Evolutionary conservation across 345 rosid species (phyloP).

Genomic region (Arabidopsis arenosa): DNA sequence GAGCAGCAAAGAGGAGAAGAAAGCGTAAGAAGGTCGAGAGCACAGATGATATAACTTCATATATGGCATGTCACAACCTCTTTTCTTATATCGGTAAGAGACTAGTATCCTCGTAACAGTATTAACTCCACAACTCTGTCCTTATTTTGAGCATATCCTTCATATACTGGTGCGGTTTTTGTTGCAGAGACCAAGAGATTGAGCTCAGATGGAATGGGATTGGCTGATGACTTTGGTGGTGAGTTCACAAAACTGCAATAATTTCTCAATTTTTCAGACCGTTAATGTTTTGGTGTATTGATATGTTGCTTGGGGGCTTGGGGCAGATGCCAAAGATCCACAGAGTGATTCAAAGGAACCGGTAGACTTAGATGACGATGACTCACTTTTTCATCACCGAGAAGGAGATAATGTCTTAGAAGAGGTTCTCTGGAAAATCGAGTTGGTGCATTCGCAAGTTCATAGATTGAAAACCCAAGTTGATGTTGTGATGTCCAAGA

Average conservation of each 20-base stretch:
- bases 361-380: slow-evolving; percentile 47
- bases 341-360: slow-evolving; percentile 47
- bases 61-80: slow-evolving; percentile 66
- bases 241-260: slow-evolving; percentile 1
- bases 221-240: slow-evolving; percentile 66
- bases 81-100: slow-evolving; percentile 71
- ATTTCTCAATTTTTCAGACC: slow-evolving; percentile 14
- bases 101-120: slow-evolving; percentile 22
- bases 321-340: slow-evolving; percentile 52
- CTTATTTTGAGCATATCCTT: slow-evolving; percentile 15
- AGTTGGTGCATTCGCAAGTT: slow-evolving; percentile 63
- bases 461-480: slow-evolving; percentile 67
- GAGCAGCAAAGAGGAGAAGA: slow-evolving; percentile 71
- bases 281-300: slow-evolving; percentile 35
- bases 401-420: slow-evolving; percentile 63
- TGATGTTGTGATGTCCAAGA: slow-evolving; percentile 67
- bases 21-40: slow-evolving; percentile 78
- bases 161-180: slow-evolving; percentile 2
- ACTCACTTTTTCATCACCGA: slow-evolving; percentile 50
- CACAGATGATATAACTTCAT: slow-evolving; percentile 55
- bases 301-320: slow-evolving; percentile 6
- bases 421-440: slow-evolving; percentile 73
- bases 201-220: slow-evolving; percentile 59
- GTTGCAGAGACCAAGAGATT: slow-evolving; percentile 72
- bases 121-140: slow-evolving; percentile 3